Evolutionary conservation across 1,139 yeast species (phyloP), one percentile per base, ranked within the genome.

Genomic region (Blastobotrys proliferans): DNA sequence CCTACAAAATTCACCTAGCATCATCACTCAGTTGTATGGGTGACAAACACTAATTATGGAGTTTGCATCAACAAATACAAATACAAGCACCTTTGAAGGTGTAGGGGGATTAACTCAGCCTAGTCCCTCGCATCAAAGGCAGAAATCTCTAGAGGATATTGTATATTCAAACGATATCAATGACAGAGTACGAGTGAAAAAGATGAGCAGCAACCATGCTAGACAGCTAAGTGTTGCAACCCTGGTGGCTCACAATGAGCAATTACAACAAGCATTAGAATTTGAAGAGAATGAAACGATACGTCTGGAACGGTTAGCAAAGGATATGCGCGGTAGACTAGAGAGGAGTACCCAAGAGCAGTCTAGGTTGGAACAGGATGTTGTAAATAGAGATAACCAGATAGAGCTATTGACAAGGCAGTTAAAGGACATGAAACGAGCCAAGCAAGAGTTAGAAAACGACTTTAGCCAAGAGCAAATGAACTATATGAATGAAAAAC

Each of bases 401-500:
- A 52, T 60, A 3, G 48, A 44, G 13, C 35, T 34, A 13, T 48
- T 58, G 35, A 48, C 50, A 19, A 38, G 38, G 18, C 58, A 60
- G 47, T 44, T 53, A 26, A 54, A 55, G 40, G 54, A 49, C 2
- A 40, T 51, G 28, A 51, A 53, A 37, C 47, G 48, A 18, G 43
- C 51, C 36, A 55, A 51, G 38, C 60, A 52, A 20, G 53, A 47
- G 31, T 47, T 53, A 22, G 59, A 57, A 38, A 39, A 48, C 17
- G 58, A 54, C 24, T 35, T 55, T 11, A 51, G 56, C 4, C 51
- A 52, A 44, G 59, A 53, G 40, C 55, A 61, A 21, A 56, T 57
- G 51, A 60, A 54, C 32, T 53, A 58, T 41, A 55, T 63, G 34
- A 62, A 64, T 41, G 60, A 59, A 40, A 65, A 64, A 44, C 55